Percentiles rank a stretch among this genome's conserved stretches.
These are phyloP conservation scores for Ogataea ganodermae DNA, from an alignment of 805 yeast genomes.

Conservation along the genomic window DNA sequence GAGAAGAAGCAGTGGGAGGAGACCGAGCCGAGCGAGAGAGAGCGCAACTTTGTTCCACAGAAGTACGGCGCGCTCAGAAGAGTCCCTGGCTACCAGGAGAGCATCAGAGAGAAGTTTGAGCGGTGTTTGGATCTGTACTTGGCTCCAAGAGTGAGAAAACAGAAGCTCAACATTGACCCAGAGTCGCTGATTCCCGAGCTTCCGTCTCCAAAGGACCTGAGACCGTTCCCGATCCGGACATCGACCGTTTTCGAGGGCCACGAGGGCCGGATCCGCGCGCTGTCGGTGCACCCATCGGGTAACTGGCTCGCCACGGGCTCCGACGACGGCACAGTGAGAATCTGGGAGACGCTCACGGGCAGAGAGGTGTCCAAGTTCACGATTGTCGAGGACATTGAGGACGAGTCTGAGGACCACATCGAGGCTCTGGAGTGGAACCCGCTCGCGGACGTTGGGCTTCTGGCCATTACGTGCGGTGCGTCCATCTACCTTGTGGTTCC, in stretches of 20 bases:
- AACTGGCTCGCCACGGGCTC: constrained; percentile 97
- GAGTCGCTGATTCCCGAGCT: constrained; percentile 93
- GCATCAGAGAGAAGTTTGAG: constrained; percentile 88
- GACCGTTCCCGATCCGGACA: constrained; percentile 94
- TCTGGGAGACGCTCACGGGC: constrained; percentile 97
- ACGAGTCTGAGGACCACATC: constrained; percentile 72
- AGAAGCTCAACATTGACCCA: constrained; percentile 91
- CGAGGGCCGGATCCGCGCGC: constrained; percentile 73
- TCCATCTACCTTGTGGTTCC: constrained; percentile 78
- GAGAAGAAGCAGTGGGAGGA: constrained; percentile 73
- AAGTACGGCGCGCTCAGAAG: constrained; percentile 80
- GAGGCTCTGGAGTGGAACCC: constrained; percentile 93
- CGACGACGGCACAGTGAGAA: constrained; percentile 91
- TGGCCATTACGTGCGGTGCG: constrained; percentile 85
- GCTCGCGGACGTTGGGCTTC: constrained; percentile 64
- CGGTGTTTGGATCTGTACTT: constrained; percentile 89
- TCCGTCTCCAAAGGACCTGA: constrained; percentile 93
- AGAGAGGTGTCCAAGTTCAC: constrained; percentile 78
- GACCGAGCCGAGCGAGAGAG: constrained; percentile 75
- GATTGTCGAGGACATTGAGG: constrained; percentile 41
- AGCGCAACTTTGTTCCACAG: constrained; percentile 76
- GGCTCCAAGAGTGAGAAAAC: constrained; percentile 93
- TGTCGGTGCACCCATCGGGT: constrained; percentile 87
- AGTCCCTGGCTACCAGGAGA: constrained; percentile 90
- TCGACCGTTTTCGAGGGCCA: constrained; percentile 87